Evolutionary conservation across 1,284 basidiomycete genomes (phyloP).

Genomic region (Golubevia pallescens): DNA sequence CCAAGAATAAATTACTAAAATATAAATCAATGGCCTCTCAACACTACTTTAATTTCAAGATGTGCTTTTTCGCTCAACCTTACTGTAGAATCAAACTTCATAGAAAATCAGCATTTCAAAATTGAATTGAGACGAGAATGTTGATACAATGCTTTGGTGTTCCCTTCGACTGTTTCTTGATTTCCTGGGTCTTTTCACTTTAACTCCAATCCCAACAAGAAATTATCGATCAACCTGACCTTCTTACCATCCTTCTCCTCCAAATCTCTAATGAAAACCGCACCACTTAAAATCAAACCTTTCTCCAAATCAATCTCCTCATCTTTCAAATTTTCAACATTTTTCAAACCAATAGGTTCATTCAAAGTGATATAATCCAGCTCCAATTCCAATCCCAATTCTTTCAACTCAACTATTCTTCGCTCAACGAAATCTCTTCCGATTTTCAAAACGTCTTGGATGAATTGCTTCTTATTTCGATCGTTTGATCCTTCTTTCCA

Average conservation of each 20-base stretch:
- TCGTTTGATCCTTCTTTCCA: slow-evolving; percentile 16
- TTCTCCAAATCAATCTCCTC: slow-evolving; percentile 56
- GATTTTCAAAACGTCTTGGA: slow-evolving; percentile 18
- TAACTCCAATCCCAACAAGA: slow-evolving; percentile 73
- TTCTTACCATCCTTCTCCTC: slow-evolving; percentile 67
- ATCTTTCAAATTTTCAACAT: no score
- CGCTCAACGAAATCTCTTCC: slow-evolving; percentile 8
- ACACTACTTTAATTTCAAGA: no score
- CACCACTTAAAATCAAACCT: slow-evolving; percentile 82
- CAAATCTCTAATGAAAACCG: slow-evolving; percentile 73
- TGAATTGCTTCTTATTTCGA: slow-evolving; percentile 17
- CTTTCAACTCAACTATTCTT: slow-evolving; percentile 52
- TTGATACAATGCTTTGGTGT: no score
- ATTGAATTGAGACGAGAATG: no score
- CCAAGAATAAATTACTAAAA: no score
- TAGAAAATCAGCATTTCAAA: no score
- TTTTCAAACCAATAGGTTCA: slow-evolving; percentile 74
- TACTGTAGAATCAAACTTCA: no score
- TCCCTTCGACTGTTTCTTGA: no score
- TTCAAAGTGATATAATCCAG: slow-evolving; percentile 91
- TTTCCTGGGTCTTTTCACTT: no score
- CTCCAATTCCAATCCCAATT: slow-evolving; percentile 70
- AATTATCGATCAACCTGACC: slow-evolving; percentile 91
- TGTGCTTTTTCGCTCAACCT: no score
- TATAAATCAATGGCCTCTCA: no score